A percentile compares a stretch with the other conserved stretches of the same genome.
Evolutionary conservation across 2,329 filamentous ascomycete genomes (phyloP).

Genomic region (Bipolaris gigantea): DNA sequence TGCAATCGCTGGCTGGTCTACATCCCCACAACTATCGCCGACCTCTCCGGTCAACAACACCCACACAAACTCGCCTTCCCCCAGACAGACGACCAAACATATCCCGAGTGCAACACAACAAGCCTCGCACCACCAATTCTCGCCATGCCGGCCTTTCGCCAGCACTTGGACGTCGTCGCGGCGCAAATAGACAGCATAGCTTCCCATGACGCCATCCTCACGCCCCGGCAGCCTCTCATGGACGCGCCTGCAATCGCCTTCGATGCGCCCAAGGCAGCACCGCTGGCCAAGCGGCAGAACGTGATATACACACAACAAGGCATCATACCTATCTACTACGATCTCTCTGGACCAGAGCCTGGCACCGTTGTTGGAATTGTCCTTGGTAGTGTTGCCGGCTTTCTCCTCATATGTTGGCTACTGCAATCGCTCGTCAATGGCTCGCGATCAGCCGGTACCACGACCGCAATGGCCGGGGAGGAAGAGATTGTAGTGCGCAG

Average conservation of each 20-base stretch:
- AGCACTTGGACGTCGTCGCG: slow-evolving; percentile 22
- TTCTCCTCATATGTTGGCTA: slow-evolving; percentile 57
- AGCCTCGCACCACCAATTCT: slow-evolving; percentile 6
- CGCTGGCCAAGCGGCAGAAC: slow-evolving; percentile 25
- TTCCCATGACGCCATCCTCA: slow-evolving; percentile 22
- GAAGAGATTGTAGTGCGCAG: slow-evolving; percentile 61
- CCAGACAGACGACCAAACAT: slow-evolving; percentile 19
- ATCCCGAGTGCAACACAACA: slow-evolving; percentile 4
- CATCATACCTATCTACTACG: slow-evolving; percentile 65
- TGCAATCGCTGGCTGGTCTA: slow-evolving; percentile 10
- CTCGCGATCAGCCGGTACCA: slow-evolving; percentile 34
- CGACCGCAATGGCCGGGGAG: slow-evolving; percentile 48
- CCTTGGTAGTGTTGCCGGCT: slow-evolving; percentile 57
- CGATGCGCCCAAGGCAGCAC: slow-evolving; percentile 16
- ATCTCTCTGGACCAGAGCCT: slow-evolving; percentile 55
- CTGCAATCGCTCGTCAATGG: slow-evolving; percentile 48
- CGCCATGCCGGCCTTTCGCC: slow-evolving; percentile 36
- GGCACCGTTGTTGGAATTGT: slow-evolving; percentile 64
- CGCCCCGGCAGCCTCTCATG: slow-evolving; percentile 22
- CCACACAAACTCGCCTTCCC: slow-evolving; percentile 20
- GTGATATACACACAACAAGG: slow-evolving; percentile 24
- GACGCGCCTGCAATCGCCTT: slow-evolving; percentile 17
- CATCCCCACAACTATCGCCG: slow-evolving; percentile 27
- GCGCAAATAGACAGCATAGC: slow-evolving; percentile 29
- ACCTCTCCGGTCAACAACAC: slow-evolving; percentile 20